Base-by-base conservation (phyloP, 2,329 filamentous ascomycete species). In the Bipolaris cookei region DNA sequence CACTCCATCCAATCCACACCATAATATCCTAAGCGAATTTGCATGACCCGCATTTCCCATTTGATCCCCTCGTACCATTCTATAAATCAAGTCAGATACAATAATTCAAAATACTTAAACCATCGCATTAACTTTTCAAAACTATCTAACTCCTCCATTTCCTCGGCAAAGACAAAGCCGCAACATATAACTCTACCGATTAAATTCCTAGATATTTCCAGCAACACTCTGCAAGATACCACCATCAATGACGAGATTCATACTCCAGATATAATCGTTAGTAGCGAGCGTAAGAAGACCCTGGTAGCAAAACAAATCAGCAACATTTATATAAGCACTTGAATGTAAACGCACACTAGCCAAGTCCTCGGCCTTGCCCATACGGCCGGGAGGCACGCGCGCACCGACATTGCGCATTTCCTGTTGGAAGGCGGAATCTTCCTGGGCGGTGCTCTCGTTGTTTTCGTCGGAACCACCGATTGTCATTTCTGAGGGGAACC, bases 401-500 rank as follows among this genome's bases (percentile, higher is more conserved):
- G 28, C 32, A 16, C 34, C 34, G 10, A 49, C 23, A 11, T 14
- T 16, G 2, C n/a, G 8, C 21, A 25, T 25, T 16, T 38, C 35
- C 6, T 38, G 16, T 5, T 37, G 46, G 32, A 38, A 25, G 1
- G 30, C 30, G 7, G 28, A n/a, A 6, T 43, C 41, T 16, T 43
- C 41, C 23, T 43, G 41, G 4, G 41, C 20, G 13, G 41, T 28
- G 23, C 41, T 43, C 41, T 43, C 41, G n/a, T 43, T 43, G 21
- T 43, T 43, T 5, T 43, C 41, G 41, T 43, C 13, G n/a, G 41
- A 43, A 13, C 21, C 41, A 8, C 41, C 41, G n/a, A 21, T 43
- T 4, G 41, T 43, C 41, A 43, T 43, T 16, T 43, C 41, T 3
- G 41, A 43, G 41, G 41, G 41, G n/a, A 43, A 43, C 41, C 41